A percentile compares a stretch with the other conserved stretches of the same genome.
Conservation (phyloP, 768 basidiomycete species). For the Chalciporus chontae region DNA sequence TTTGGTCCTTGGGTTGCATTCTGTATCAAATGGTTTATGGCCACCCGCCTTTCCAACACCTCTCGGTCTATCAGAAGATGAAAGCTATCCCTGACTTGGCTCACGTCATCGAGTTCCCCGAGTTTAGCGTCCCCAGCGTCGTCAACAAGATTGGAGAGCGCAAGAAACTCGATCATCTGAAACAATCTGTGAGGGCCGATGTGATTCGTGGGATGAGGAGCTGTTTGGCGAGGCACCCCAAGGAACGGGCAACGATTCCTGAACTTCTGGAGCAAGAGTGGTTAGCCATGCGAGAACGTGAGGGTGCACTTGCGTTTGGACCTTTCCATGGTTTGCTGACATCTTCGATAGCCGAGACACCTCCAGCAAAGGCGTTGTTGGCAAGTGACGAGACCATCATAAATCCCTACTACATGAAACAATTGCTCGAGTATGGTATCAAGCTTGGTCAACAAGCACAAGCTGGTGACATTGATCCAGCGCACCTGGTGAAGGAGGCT, state of each 20-base stretch:
- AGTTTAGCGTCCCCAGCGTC: constrained; percentile 49
- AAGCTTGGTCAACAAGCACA: constrained; percentile 46
- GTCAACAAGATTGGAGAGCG: constrained; percentile 33
- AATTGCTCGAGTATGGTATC: constrained; percentile 70
- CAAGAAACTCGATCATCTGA: constrained; percentile 64
- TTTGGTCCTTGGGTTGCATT: constrained; percentile 98
- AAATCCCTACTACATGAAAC: constrained; percentile 76
- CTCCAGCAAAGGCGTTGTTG: constrained; percentile 33
- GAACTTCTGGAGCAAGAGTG: constrained; percentile 81
- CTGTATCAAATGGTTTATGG: constrained; percentile 99
- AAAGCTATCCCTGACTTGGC: constrained; percentile 81
- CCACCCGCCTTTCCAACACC: constrained; percentile 84
- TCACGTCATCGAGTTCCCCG: constrained; percentile 80
- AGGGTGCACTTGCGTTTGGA: constrained; percentile 5
- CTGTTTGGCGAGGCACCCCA: constrained; percentile 76
- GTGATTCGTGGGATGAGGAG: constrained; percentile 82
- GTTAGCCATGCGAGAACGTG: constrained; percentile 52
- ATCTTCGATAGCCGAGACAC: constrained; percentile 21
- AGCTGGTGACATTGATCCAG: constrained; percentile 41
- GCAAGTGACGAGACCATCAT: constrained; percentile 64
- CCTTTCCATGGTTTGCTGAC: neutral
- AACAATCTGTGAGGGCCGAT: constrained; percentile 62
- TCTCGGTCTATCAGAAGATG: constrained; percentile 87
- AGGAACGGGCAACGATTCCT: constrained; percentile 84
- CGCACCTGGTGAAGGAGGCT: constrained; percentile 50